Percentiles rank a stretch among this genome's conserved stretches.
Evolutionary conservation across 768 basidiomycete species (phyloP).

Genomic region (Vishniacozyma victoriae): DNA sequence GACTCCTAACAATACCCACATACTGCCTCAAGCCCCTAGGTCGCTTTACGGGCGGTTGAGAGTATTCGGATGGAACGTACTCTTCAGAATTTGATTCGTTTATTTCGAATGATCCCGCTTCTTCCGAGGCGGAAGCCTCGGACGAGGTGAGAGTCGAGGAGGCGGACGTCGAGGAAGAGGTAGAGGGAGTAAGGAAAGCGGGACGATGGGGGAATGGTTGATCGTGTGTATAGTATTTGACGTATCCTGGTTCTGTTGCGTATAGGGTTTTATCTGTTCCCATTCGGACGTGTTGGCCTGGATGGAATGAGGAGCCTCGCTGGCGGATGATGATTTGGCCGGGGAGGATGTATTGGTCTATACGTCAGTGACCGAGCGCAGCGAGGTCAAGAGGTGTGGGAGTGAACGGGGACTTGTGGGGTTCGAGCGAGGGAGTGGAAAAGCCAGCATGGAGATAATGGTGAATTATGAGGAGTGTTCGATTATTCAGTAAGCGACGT

Average conservation of each 20-base stretch:
- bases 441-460: background rate
- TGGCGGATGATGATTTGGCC: conserved; percentile 96
- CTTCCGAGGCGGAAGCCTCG: background rate
- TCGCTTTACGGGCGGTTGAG: conserved; percentile 21
- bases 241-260: conserved; percentile 80
- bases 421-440: background rate
- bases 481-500: conserved; percentile 22
- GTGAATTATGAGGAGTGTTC: background rate
- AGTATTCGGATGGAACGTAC: conserved; percentile 64
- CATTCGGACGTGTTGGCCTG: conserved; percentile 86
- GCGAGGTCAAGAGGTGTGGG: background rate
- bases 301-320: conserved; percentile 84
- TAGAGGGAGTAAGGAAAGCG: background rate
- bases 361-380: conserved; percentile 4
- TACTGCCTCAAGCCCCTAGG: conserved; percentile 40
- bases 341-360: conserved; percentile 85
- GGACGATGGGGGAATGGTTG: conserved; percentile 22
- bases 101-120: background rate
- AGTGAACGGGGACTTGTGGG: background rate
- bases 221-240: conserved; percentile 70
- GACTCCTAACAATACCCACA: conserved; percentile 73
- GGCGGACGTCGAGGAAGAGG: background rate
- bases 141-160: background rate
- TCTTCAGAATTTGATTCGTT: conserved; percentile 27
- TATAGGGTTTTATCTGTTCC: conserved; percentile 94